Evolutionary conservation across 768 basidiomycete genomes (phyloP).

Genomic region (Amyloporia xantha): DNA sequence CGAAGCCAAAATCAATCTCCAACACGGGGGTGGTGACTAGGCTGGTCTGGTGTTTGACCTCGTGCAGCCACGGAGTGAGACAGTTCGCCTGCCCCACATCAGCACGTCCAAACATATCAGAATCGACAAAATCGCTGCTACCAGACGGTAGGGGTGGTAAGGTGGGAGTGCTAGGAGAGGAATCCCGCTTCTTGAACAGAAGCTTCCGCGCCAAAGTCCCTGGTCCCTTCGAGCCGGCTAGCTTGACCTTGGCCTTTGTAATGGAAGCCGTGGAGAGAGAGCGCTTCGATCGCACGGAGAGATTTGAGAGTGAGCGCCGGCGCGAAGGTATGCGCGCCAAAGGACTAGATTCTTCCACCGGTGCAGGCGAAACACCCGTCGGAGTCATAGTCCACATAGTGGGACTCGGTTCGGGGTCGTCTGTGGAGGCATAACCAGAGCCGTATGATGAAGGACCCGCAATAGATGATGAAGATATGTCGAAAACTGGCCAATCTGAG

Average conservation of each 20-base stretch:
- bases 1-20: conserved; percentile 17
- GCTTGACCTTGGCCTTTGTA: conserved; percentile 41
- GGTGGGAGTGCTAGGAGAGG: conserved; percentile 11
- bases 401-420: conserved; percentile 9
- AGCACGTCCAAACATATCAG: conserved; percentile 8
- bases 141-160: conserved; percentile 6
- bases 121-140: conserved; percentile 3
- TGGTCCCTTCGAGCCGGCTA: conserved; percentile 37
- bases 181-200: conserved; percentile 34
- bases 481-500: conserved; percentile 19
- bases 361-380: background rate
- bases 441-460: conserved; percentile 24
- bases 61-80: conserved; percentile 39
- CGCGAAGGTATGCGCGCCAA: conserved; percentile 33
- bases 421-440: conserved; percentile 16
- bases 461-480: conserved; percentile 18
- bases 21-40: conserved; percentile 16
- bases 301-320: conserved; percentile 49
- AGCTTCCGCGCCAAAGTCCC: conserved; percentile 53
- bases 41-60: conserved; percentile 23
- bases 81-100: conserved; percentile 28
- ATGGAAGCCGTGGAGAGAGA: conserved; percentile 40
- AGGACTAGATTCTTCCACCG: conserved; percentile 1
- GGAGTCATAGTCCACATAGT: background rate
- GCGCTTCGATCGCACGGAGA: conserved; percentile 39